phyloP scores from a whole-genome alignment of 176 grass and related monocot genomes.

The Paspalum vaginatum region DNA sequence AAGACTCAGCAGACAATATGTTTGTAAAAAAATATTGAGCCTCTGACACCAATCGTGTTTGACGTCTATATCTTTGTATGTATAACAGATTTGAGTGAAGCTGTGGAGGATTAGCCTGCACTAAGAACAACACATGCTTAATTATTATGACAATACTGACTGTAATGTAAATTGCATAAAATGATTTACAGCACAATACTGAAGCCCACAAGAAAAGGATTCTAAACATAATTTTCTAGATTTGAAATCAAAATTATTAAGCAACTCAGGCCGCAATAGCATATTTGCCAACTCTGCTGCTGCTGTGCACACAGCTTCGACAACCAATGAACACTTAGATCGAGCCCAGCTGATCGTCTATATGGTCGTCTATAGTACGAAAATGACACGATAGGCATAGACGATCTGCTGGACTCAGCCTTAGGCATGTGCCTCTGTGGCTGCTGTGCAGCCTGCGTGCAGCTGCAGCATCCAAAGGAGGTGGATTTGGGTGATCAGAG shows the following conservation, averaged over 20 bases:
- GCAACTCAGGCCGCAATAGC: background rate
- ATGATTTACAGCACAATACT: background rate
- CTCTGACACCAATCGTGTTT: constrained; percentile 83
- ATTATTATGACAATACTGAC: constrained; percentile 2
- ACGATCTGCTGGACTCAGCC: too few relatives aligned
- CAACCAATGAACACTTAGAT: too few relatives aligned
- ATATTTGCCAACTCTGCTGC: constrained; percentile 6
- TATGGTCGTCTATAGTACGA: too few relatives aligned
- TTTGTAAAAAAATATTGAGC: constrained; percentile 97
- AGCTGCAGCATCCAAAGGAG: too few relatives aligned
- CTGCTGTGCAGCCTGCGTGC: too few relatives aligned
- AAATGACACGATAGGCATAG: too few relatives aligned
- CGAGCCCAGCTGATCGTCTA: too few relatives aligned
- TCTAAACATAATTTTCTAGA: constrained; percentile 13
- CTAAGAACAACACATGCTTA: constrained; percentile 24
- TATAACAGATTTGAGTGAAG: constrained; percentile 94
- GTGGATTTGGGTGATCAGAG: too few relatives aligned
- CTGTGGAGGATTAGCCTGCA: constrained; percentile 96
- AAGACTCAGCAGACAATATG: constrained; percentile 93
- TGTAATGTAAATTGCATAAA: constrained; percentile 9
- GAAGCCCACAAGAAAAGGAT: constrained; percentile 16
- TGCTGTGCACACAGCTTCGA: too few relatives aligned
- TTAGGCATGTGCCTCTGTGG: too few relatives aligned
- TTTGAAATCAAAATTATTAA: background rate
- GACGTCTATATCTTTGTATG: constrained; percentile 85